A percentile compares a stretch with the other conserved stretches of the same genome.
Evolutionary conservation across 345 rosid species (phyloP).

Genomic region (Citropsis articulata): DNA sequence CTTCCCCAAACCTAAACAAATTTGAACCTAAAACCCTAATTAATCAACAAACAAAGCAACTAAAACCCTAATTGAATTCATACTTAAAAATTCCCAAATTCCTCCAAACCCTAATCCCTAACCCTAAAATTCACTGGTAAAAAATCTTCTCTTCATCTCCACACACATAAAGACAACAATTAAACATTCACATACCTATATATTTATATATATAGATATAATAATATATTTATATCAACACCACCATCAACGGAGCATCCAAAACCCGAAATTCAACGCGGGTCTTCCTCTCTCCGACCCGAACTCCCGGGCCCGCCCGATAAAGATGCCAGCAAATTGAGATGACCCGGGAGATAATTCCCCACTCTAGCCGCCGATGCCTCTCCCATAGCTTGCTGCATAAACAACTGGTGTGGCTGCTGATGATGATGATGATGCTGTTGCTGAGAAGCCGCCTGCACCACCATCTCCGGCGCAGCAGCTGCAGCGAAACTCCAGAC

Average conservation of each 20-base stretch:
- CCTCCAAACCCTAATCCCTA: constrained; percentile 31
- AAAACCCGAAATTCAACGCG: constrained; percentile 34
- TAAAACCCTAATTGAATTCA: constrained; percentile 32
- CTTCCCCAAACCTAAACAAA: constrained; percentile 10
- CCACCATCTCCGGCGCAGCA: constrained; percentile 57
- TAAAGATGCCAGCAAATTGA: constrained; percentile 80
- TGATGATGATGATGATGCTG: constrained; percentile 14
- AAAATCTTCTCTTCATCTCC: constrained; percentile 30
- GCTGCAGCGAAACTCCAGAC: constrained; percentile 73
- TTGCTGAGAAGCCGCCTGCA: constrained; percentile 43
- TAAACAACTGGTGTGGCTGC: constrained; percentile 42
- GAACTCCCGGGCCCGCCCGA: constrained; percentile 70
- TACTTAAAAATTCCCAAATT: constrained; percentile 18
- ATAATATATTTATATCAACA: constrained; percentile 16
- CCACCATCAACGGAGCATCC: constrained; percentile 11
- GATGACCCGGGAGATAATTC: constrained; percentile 81
- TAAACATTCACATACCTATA: constrained; percentile 25
- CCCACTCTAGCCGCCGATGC: constrained; percentile 89
- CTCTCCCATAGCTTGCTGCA: constrained; percentile 83
- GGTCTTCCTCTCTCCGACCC: constrained; percentile 63
- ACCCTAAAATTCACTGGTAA: constrained; percentile 33
- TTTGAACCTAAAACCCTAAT: constrained; percentile 30
- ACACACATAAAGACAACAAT: constrained; percentile 33
- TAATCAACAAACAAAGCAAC: constrained; percentile 31
- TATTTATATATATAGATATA: constrained; percentile 16